Conservation (phyloP, 2,329 filamentous ascomycete genomes). For the Sporothrix mexicana region DNA sequence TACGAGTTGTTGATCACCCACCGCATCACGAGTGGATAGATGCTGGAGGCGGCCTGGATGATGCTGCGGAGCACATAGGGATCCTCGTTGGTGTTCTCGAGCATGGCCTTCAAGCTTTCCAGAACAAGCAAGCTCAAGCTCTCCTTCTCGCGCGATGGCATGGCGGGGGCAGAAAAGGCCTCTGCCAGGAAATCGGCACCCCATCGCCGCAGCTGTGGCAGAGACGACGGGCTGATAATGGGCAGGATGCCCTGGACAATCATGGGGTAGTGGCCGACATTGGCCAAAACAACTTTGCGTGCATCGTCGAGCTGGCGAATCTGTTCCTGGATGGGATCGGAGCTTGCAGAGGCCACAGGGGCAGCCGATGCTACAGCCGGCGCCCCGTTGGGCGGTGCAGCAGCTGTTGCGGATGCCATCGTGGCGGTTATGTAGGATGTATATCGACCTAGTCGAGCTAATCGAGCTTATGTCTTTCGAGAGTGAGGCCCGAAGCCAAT, state of each 20-base stretch:
- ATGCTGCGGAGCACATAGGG: conserved; percentile 80
- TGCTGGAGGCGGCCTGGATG: conserved; percentile 86
- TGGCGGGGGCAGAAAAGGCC: conserved; percentile 89
- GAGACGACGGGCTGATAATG: conserved; percentile 77
- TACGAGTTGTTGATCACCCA: conserved; percentile 92
- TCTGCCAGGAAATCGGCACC: conserved; percentile 95
- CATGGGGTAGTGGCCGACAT: conserved; percentile 86
- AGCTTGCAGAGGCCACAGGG: background rate
- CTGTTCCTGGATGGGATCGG: conserved; percentile 69
- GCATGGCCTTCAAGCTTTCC: conserved; percentile 72
- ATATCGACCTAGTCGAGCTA: background rate
- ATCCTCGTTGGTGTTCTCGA: conserved; percentile 78
- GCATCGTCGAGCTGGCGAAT: conserved; percentile 88
- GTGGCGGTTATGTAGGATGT: background rate
- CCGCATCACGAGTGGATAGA: conserved; percentile 89
- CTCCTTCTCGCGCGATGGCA: conserved; percentile 79
- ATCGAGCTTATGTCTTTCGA: background rate
- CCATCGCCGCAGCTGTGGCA: conserved; percentile 89
- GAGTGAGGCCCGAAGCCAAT: background rate
- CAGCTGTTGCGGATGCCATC: conserved; percentile 29
- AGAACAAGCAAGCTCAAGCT: conserved; percentile 77
- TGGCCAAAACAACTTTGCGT: conserved; percentile 84
- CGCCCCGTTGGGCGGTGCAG: background rate
- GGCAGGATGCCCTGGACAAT: conserved; percentile 93
- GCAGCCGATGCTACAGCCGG: background rate